Evolutionary conservation across 176 grass and related monocot genomes (phyloP), one percentile per base, ranked within the genome.

Genomic region (Pharus latifolius): DNA sequence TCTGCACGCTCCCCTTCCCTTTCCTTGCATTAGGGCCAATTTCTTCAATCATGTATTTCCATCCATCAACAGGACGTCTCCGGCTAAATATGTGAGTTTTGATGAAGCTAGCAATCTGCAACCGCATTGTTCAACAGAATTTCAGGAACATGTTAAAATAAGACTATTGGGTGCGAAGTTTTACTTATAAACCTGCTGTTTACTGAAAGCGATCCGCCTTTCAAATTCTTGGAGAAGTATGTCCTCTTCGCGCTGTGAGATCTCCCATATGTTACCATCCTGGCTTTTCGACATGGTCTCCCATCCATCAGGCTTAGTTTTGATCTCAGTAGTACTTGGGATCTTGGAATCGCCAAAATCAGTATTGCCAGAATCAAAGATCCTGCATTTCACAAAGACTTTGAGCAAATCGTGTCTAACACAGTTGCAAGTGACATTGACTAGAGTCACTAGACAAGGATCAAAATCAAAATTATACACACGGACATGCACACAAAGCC

Each of bases 151-250:
- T n/a, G 10, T 30, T 7, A 42, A 10, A 62, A 9, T 7, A 73
- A 64, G 6, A 69, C 23, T 33, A 44, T 3, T 14, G 8, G 13
- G 32, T 50, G 10, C 2, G 56, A 67, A 64, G n/a, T 31, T 40
- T 50, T 5, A 0, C 16, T 11, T 52, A 0, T 71, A 70, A 10
- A 99, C 95, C 87, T 99, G 90, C 49, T 85, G 83, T 84, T 94
- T 99, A 64, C 87, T 91, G 84, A 99, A 99, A 81, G 95, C 87
- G 12, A 91, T 94, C 20, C 90, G 72, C 20, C 95, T 79, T 74
- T 99, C 90, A 18, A 99, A 99, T 76, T 99, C 95, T 82, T 94
- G 95, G 62, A 99, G 90, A 76, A 99, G 95, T 62, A 91, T 94
- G 50, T 94, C 95, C 35, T 99, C 90, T 78, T 99, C 87, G 4